Base-by-base conservation (phyloP, 108 stramenopile genomes). In the Discostella pseudostelligera region DNA sequence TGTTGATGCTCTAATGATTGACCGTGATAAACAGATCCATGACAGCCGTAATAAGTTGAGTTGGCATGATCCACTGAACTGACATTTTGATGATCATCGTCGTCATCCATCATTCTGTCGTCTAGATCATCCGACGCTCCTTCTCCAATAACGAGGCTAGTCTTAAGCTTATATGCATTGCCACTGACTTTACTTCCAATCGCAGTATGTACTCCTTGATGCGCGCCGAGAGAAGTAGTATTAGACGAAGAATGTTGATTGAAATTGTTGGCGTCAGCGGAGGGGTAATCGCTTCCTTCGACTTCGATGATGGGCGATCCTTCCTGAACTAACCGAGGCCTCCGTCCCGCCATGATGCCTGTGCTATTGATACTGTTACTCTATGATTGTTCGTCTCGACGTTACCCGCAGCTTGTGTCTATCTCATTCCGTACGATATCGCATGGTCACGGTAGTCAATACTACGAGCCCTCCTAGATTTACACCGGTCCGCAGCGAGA, bases 261-360 rank as follows among this genome's bases (percentile, higher is more conserved):
- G 49, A 25, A 29, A 50, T 36, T 22, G 50, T 17, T 10, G 43
- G 8, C 46, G 26, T 53, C 48, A 8, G 32, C 5, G 5, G 32
- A 3, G 5, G 32, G 5, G 32, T 24, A 35, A 11, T 39, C 58
- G 25, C 42, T 39, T 1, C 29, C 62, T 28, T 55, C 80, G 37
- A 62, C 62, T 28, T 55, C 80, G 37, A 62, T 36, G 32, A 81
- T 76, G 19, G 84, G 84, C 8, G 54, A 70, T 12, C 84, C 84
- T 65, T 82, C 81, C 26, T 82, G 70, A 20, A 85, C 84, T 37
- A 85, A 59, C 8, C 81, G 69, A 28, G 84, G 84, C 25, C 47
- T 70, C 26, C 57, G 35, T 43, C 46, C 50, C 69, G 49, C 59
- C 25, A 48, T 36, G 64, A 32, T 35, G 13, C 4, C 22, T 48